A percentile compares a stretch with the other conserved stretches of the same genome.
phyloP scores from a whole-genome alignment of 306 rosid species.

The Castanea crenata region DNA sequence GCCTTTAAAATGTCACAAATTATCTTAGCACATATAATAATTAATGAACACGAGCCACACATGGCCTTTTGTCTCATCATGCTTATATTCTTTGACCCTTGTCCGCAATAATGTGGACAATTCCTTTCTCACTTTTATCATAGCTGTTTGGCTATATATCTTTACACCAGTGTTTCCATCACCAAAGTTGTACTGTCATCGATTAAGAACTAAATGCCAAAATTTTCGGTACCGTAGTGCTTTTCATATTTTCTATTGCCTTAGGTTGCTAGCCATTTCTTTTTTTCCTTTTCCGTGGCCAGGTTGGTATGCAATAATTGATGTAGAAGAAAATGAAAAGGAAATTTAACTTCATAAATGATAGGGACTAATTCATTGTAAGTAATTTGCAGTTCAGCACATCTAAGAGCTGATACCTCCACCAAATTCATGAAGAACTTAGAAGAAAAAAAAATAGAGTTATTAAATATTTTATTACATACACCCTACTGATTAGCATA shows the following conservation, averaged over 20 bases:
- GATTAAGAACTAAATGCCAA: constrained; percentile 17
- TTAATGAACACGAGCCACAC: not conserved
- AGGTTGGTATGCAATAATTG: not conserved
- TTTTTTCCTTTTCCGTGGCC: not conserved
- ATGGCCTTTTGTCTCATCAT: constrained; percentile 1
- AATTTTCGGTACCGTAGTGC: not conserved
- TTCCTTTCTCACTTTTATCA: not conserved
- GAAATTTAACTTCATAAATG: not conserved
- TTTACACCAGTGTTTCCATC: not conserved
- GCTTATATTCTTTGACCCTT: not conserved
- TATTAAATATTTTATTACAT: not conserved
- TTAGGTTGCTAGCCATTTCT: not conserved
- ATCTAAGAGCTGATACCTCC: not conserved
- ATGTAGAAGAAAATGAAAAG: not conserved
- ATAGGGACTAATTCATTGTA: not conserved
- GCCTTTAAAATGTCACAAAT: no score
- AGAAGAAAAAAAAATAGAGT: not conserved
- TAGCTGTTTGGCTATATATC: not conserved
- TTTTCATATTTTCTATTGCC: not conserved
- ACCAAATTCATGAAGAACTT: not conserved
- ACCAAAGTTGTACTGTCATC: not conserved
- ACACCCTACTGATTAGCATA: constrained; percentile 1
- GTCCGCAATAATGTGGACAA: constrained; percentile 13
- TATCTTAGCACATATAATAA: not conserved
- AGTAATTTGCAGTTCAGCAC: constrained; percentile 5